These are phyloP conservation scores for Medicago arabica DNA, from an alignment of 306 rosid species.

Conservation along the genomic window DNA sequence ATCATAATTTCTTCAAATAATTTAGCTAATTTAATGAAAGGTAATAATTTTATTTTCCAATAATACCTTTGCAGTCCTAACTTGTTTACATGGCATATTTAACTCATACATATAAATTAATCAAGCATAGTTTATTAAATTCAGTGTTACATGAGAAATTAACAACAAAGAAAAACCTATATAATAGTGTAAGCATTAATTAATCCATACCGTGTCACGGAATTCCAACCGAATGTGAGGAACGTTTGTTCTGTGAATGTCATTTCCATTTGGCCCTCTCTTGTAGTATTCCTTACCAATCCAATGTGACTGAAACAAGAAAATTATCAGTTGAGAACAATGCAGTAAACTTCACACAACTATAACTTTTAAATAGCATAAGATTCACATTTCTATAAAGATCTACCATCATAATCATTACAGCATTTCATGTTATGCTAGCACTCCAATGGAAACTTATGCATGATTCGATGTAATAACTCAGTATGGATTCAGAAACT, in stretches of 20 bases:
- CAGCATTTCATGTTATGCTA: neutral
- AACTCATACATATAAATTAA: constrained; percentile 5
- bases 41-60: neutral
- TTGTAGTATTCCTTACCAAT: constrained; percentile 86
- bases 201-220: constrained; percentile 75
- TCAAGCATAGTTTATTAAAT: neutral
- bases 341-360: neutral
- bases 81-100: constrained; percentile 10
- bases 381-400: neutral
- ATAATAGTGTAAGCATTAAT: neutral
- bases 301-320: constrained; percentile 82
- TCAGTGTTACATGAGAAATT: neutral
- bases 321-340: constrained; percentile 36
- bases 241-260: constrained; percentile 89
- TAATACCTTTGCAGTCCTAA: neutral
- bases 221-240: constrained; percentile 97
- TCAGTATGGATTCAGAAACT: neutral
- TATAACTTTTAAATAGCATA: neutral
- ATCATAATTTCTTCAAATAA: neutral
- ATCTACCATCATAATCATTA: constrained; percentile 2
- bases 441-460: constrained; percentile 19
- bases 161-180: neutral
- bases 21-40: neutral
- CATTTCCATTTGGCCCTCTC: constrained; percentile 96
- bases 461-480: constrained; percentile 13